Evolutionary conservation across 2,329 filamentous ascomycete genomes (phyloP).

Genomic region (Scleromitrula shiraiana): DNA sequence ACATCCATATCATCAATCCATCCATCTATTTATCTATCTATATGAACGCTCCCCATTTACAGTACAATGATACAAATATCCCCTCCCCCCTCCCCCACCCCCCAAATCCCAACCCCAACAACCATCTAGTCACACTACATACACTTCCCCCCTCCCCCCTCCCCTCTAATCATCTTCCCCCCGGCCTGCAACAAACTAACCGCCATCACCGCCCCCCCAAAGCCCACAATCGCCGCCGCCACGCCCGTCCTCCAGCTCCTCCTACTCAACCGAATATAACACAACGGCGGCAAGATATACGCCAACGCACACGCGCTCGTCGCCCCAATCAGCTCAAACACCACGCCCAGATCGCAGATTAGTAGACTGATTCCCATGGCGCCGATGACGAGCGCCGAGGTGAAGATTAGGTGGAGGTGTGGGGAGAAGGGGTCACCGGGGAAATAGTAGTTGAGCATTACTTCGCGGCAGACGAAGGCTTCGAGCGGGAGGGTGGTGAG

Average conservation of each 20-base stretch:
- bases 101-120: too few species aligned
- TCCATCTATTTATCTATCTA: too few species aligned
- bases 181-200: slow-evolving; percentile 71
- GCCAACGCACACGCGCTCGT: slow-evolving; percentile 91
- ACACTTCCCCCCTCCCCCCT: slow-evolving; percentile 24
- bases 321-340: slow-evolving; percentile 93
- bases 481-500: slow-evolving; percentile 92
- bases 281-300: slow-evolving; percentile 90
- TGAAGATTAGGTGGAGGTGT: slow-evolving; percentile 73
- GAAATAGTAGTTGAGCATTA: slow-evolving; percentile 81
- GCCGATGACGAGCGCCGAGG: slow-evolving; percentile 68
- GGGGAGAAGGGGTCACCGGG: slow-evolving; percentile 63
- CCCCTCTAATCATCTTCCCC: slow-evolving; percentile 48
- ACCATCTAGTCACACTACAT: neutral
- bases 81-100: too few species aligned
- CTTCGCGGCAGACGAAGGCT: slow-evolving; percentile 94
- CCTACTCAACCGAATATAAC: slow-evolving; percentile 87
- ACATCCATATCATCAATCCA: too few species aligned
- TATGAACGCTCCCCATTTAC: too few species aligned
- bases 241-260: slow-evolving; percentile 66
- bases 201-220: slow-evolving; percentile 71
- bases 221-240: slow-evolving; percentile 63
- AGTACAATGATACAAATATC: neutral
- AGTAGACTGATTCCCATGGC: slow-evolving; percentile 72
- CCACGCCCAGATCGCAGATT: slow-evolving; percentile 87